Evolutionary conservation across 306 rosid genomes (phyloP), one percentile per base, ranked within the genome.

Genomic region (Vachellia collinsii): DNA sequence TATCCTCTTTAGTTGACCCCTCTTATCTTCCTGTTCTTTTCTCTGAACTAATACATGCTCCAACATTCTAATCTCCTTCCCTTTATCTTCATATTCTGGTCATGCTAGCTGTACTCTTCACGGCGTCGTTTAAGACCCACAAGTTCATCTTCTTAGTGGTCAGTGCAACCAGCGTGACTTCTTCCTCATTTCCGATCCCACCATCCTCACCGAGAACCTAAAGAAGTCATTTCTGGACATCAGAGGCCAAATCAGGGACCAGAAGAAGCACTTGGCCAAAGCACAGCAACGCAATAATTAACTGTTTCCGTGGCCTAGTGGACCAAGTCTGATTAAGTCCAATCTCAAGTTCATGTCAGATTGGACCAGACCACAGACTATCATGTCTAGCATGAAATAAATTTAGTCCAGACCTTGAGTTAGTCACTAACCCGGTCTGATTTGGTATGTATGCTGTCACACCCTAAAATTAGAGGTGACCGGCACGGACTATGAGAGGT

Each of bases 81-180:
- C 23, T 63, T 48, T 4, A 43, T 10, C 39, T 79, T 58, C 36
- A 58, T 71, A 14, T 29, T 29, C 66, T 67, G 61, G 8, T 44
- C 54, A 69, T 25, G 85, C 68, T n/a, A n/a, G n/a, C n/a, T 70
- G 83, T 20, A 8, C 20, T 51, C 1, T 16, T 64, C 14, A 44
- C 4, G 50, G 25, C 48, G 74, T 61, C 8, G 61, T 39, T 42
- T 90, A 90, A 61, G 83, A 61, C 38, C 86, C 92, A 47, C 83
- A 89, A 36, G 77, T 77, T 46, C 43, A 7, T 42, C 47, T 83
- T 3, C 0, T 91, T 20, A 84, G 84, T 78, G 38, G 0, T 0
- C 90, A 82, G 5, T 89, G 93, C 87, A 89, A 92, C 84, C 59
- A 75, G 1, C 79, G 11, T 83, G 88, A 89, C 44, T 87, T 1